Evolutionary conservation across 139 green algal species (phyloP).

Genomic region (Yamagishiella unicocca): DNA sequence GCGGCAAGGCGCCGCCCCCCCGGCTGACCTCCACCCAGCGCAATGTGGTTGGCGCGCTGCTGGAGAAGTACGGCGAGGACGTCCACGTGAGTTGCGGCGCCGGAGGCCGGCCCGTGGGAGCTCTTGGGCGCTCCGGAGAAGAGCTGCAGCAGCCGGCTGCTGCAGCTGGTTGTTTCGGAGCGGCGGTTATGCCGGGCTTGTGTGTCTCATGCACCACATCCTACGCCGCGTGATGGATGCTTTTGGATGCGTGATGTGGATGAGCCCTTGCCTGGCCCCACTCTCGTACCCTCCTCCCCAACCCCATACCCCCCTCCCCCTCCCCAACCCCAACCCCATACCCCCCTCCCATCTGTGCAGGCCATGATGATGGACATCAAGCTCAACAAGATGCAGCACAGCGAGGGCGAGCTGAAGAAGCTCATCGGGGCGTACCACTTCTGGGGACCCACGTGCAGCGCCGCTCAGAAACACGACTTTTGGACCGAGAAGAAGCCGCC

Average conservation of each 20-base stretch:
- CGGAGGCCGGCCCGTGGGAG: too few relatives aligned
- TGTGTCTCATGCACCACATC: too few relatives aligned
- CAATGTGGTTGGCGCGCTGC: constrained; percentile 61
- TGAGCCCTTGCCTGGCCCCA: too few relatives aligned
- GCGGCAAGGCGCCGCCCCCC: constrained; percentile 62
- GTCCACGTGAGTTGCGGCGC: constrained; percentile 18
- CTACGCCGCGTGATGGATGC: too few relatives aligned
- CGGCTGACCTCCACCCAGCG: constrained; percentile 66
- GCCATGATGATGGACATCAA: constrained; percentile 77
- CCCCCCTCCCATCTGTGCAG: constrained; percentile 39
- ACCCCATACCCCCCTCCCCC: not conserved
- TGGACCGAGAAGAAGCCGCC: constrained; percentile 64
- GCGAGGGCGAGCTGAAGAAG: constrained; percentile 65
- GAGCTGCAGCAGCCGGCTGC: too few relatives aligned
- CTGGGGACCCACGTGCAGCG: constrained; percentile 47
- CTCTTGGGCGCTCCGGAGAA: too few relatives aligned
- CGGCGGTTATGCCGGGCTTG: too few relatives aligned
- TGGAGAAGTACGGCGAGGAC: constrained; percentile 68
- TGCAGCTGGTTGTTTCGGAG: too few relatives aligned
- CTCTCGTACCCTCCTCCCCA: too few relatives aligned
- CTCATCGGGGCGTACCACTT: constrained; percentile 59
- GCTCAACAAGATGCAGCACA: constrained; percentile 80
- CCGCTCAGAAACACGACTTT: constrained; percentile 64
- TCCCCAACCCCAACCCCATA: not conserved
- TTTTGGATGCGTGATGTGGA: too few relatives aligned